phyloP scores from a whole-genome alignment of 257 asterid species.

The Haberlea rhodopensis region DNA sequence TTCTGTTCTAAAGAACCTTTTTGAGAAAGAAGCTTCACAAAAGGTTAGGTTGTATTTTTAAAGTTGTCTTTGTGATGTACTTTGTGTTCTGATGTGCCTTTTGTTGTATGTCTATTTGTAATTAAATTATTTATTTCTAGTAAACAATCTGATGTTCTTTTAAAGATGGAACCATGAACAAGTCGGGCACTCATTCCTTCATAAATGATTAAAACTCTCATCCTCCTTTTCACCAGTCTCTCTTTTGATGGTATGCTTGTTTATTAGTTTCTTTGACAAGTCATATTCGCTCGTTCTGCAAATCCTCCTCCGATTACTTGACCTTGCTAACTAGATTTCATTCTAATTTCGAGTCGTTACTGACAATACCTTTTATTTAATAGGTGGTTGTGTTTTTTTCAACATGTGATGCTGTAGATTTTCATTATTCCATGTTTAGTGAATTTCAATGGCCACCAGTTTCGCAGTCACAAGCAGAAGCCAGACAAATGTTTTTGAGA shows the following conservation, averaged over 20 bases:
- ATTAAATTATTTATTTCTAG: background rate
- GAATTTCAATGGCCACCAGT: constrained; percentile 57
- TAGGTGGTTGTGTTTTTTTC: constrained; percentile 94
- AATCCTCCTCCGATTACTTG: background rate
- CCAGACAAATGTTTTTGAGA: constrained; percentile 46
- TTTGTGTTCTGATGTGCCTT: constrained; percentile 6
- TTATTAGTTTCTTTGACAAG: background rate
- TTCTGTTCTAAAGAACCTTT: constrained; percentile 73
- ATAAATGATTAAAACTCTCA: background rate
- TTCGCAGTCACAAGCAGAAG: constrained; percentile 49
- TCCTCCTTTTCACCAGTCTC: background rate
- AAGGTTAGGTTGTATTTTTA: constrained; percentile 51
- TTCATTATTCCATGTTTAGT: constrained; percentile 65
- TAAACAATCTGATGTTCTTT: constrained; percentile 10
- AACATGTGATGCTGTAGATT: constrained; percentile 94
- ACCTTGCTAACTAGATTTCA: constrained; percentile 8
- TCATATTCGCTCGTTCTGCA: constrained; percentile 5
- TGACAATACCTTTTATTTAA: constrained; percentile 22
- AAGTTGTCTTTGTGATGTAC: background rate
- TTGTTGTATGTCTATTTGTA: background rate
- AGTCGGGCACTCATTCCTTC: background rate
- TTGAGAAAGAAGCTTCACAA: constrained; percentile 79
- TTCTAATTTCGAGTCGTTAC: constrained; percentile 11
- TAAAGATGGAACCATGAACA: background rate
- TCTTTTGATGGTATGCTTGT: background rate